Conservation (phyloP, 1,139 yeast species). For the Geotrichum restrictum region DNA sequence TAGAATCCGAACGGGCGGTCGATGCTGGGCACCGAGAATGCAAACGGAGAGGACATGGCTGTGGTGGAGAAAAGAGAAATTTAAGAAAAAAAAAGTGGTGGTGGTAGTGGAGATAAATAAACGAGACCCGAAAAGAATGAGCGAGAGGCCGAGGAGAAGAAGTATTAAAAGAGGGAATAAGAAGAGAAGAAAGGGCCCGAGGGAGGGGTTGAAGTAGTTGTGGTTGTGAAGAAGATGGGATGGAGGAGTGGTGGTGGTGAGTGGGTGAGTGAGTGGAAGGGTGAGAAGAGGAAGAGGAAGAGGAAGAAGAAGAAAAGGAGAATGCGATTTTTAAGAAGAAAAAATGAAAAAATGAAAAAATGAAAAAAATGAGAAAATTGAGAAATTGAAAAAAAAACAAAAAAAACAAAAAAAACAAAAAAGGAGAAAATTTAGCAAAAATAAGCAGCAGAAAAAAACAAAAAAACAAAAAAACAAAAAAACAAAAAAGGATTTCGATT, state of each 20-base stretch:
- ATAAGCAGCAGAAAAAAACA: background rate
- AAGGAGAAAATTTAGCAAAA: background rate
- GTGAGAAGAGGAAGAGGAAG: slow-evolving; percentile 1
- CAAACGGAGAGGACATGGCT: slow-evolving; percentile 19
- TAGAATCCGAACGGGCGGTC: slow-evolving; percentile 86
- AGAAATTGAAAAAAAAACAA: background rate
- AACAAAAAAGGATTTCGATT: no score
- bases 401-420: background rate
- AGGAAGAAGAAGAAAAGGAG: background rate
- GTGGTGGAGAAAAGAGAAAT: background rate
- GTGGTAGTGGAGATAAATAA: background rate
- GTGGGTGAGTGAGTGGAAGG: slow-evolving; percentile 1
- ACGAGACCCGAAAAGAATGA: no score
- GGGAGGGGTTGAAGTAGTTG: background rate
- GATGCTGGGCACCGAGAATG: slow-evolving; percentile 50
- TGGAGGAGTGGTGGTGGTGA: no score
- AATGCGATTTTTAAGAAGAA: no score
- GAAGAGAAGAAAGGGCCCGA: background rate
- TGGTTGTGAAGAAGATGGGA: background rate
- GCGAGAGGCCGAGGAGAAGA: background rate
- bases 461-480: background rate
- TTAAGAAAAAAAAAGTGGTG: background rate
- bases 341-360: slow-evolving; percentile 1
- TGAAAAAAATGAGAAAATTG: slow-evolving; percentile 3
- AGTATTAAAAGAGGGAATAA: background rate